A percentile compares a stretch with the other conserved stretches of the same genome.
Conservation (phyloP, 805 yeast species). For the Kluyveromyces siamensis region DNA sequence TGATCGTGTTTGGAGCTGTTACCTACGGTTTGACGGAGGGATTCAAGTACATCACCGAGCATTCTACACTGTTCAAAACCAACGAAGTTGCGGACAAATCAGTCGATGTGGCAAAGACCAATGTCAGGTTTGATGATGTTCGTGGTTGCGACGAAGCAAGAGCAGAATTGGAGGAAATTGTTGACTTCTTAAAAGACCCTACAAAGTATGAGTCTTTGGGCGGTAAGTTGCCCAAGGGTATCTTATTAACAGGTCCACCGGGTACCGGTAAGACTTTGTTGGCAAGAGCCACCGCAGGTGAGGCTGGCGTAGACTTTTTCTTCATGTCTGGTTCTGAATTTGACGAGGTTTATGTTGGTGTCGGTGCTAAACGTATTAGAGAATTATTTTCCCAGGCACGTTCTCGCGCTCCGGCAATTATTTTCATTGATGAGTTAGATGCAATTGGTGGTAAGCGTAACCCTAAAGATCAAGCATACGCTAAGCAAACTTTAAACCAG, state of each 20-base stretch:
- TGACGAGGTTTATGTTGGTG: constrained; percentile 97
- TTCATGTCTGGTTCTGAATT: constrained; percentile 98
- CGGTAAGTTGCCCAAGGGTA: constrained; percentile 97
- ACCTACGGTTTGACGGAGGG: constrained; percentile 77
- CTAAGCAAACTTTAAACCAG: constrained; percentile 94
- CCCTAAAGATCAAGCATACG: constrained; percentile 96
- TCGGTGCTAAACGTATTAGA: constrained; percentile 96
- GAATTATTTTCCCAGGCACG: constrained; percentile 91
- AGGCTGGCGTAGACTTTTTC: constrained; percentile 97
- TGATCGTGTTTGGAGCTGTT: constrained; percentile 69
- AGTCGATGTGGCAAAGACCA: constrained; percentile 75
- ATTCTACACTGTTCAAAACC: constrained; percentile 55
- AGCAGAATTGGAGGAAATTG: constrained; percentile 93
- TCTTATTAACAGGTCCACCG: constrained; percentile 93
- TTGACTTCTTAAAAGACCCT: constrained; percentile 95
- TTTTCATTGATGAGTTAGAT: constrained; percentile 95
- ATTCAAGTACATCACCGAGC: constrained; percentile 72
- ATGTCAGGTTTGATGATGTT: constrained; percentile 85
- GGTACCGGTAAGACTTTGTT: constrained; percentile 97
- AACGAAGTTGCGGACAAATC: constrained; percentile 67
- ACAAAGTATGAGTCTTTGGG: constrained; percentile 93
- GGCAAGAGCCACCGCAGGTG: constrained; percentile 98
- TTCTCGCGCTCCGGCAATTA: constrained; percentile 91
- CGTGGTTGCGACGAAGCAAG: constrained; percentile 98
- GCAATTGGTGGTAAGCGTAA: constrained; percentile 98